These are phyloP conservation scores for Penicillium manginii DNA, from an alignment of 495 filamentous ascomycete genomes.

Conservation along the genomic window DNA sequence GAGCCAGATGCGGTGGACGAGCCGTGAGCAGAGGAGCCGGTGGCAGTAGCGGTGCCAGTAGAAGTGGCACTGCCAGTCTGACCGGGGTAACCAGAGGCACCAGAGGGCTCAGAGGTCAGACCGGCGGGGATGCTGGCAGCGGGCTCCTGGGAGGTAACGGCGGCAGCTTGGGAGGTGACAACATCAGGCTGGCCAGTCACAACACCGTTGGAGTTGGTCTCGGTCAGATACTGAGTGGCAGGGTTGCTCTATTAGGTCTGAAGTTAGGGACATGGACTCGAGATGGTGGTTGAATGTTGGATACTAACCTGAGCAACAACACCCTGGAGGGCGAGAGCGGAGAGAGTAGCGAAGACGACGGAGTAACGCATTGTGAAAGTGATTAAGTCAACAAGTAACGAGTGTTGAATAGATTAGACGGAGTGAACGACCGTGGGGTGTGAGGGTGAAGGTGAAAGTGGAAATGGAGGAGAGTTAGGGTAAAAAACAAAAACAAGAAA, in stretches of 20 bases:
- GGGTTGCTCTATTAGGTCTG: conserved; percentile 38
- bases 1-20: conserved; percentile 7
- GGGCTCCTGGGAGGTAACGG: conserved; percentile 39
- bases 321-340: conserved; percentile 42
- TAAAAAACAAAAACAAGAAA: conserved; percentile 4
- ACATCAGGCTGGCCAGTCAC: conserved; percentile 54
- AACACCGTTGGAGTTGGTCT: conserved; percentile 60
- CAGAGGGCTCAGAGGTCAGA: conserved; percentile 25
- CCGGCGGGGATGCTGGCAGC: conserved; percentile 35
- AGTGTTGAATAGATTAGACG: not conserved
- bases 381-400: conserved; percentile 10
- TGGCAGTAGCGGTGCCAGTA: conserved; percentile 12
- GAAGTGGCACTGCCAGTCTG: conserved; percentile 15
- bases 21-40: not conserved
- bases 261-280: not conserved
- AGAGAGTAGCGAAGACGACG: conserved; percentile 44
- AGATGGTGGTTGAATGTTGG: not conserved
- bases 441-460: conserved; percentile 1
- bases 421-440: not conserved
- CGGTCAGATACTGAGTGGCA: conserved; percentile 45
- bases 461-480: conserved; percentile 1
- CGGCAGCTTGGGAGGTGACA: conserved; percentile 40
- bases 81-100: conserved; percentile 1
- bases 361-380: conserved; percentile 45
- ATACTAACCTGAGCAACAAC: conserved; percentile 10